These are phyloP conservation scores for Phoma sp. DNA, from an alignment of 2,329 filamentous ascomycete species.

Conservation along the genomic window DNA sequence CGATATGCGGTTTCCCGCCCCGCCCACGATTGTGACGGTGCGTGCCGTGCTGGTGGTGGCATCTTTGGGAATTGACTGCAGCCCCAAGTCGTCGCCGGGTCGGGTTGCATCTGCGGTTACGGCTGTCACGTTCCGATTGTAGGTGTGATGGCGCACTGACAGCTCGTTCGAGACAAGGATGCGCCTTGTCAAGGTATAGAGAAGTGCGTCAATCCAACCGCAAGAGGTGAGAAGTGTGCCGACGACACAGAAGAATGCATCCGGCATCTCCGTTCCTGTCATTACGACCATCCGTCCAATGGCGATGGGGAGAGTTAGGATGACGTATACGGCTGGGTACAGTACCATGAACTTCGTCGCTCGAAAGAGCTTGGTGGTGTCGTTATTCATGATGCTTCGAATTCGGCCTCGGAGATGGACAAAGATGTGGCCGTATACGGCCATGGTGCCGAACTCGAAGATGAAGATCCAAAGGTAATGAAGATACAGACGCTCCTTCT, in stretches of 20 bases:
- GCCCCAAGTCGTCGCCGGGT: conserved; percentile 38
- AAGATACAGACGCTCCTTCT: conserved; percentile 57
- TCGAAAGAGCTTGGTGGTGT: conserved; percentile 46
- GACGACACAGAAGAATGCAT: conserved; percentile 65
- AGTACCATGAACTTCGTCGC: conserved; percentile 67
- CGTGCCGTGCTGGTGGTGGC: conserved; percentile 27
- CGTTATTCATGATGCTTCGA: conserved; percentile 44
- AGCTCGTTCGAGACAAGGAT: conserved; percentile 47
- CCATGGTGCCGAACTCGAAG: conserved; percentile 59
- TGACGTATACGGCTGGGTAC: conserved; percentile 69
- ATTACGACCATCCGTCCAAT: conserved; percentile 50
- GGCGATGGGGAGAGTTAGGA: conserved; percentile 71
- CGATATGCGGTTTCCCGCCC: conserved; percentile 39
- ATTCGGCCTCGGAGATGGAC: conserved; percentile 58
- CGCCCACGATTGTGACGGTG: conserved; percentile 46
- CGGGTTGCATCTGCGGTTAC: conserved; percentile 28
- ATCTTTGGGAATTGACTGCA: conserved; percentile 43
- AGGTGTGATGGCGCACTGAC: conserved; percentile 31
- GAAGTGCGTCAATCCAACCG: conserved; percentile 54
- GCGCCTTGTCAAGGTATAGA: conserved; percentile 54
- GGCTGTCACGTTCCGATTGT: conserved; percentile 32
- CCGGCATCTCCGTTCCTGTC: conserved; percentile 52
- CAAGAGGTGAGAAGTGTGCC: conserved; percentile 63
- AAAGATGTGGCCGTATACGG: conserved; percentile 59
- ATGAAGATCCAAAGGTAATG: conserved; percentile 65